phyloP scores from a whole-genome alignment of 208 protist genomes.

The Borovskyia barvae region DNA sequence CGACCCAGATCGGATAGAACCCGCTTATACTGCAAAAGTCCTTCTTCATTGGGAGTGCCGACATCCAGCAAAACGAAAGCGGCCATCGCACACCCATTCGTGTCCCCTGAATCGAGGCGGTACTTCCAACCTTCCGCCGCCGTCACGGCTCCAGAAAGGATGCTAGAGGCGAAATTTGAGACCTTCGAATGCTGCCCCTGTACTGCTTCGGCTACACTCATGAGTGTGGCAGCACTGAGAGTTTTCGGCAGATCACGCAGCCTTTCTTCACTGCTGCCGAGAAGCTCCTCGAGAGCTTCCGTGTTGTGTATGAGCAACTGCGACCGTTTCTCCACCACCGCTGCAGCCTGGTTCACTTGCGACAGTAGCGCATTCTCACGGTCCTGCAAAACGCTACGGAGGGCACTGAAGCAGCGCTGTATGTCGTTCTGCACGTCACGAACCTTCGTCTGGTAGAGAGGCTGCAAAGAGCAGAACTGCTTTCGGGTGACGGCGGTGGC shows the following conservation, averaged over 20 bases:
- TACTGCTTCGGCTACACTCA: conserved; percentile 2
- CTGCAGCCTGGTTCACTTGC: conserved; percentile 7
- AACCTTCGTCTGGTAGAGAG: conserved; percentile 26
- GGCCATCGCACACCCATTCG: conserved; percentile 21
- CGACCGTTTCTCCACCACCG: conserved; percentile 7
- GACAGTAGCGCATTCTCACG: conserved; percentile 39
- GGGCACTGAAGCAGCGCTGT: conserved; percentile 24
- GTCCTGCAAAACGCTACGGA: conserved; percentile 36
- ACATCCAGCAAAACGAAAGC: conserved; percentile 32
- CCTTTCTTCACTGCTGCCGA: background rate
- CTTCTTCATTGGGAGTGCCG: conserved; percentile 18
- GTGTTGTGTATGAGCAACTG: conserved; percentile 1
- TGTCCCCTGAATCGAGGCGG: conserved; percentile 9
- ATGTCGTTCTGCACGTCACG: conserved; percentile 29
- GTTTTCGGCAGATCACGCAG: background rate
- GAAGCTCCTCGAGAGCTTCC: conserved; percentile 6
- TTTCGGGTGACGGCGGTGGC: background rate
- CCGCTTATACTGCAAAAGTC: conserved; percentile 19
- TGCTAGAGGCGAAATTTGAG: background rate
- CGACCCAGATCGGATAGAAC: conserved; percentile 27
- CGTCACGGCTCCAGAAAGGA: conserved; percentile 13
- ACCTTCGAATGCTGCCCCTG: conserved; percentile 14
- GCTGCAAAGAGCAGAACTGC: conserved; percentile 6
- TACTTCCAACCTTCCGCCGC: conserved; percentile 19
- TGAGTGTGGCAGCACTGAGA: conserved; percentile 20